Percentiles rank a stretch among this genome's conserved stretches.
Conservation (phyloP, 1,284 basidiomycete genomes). For the Veloboletus limbatus region DNA sequence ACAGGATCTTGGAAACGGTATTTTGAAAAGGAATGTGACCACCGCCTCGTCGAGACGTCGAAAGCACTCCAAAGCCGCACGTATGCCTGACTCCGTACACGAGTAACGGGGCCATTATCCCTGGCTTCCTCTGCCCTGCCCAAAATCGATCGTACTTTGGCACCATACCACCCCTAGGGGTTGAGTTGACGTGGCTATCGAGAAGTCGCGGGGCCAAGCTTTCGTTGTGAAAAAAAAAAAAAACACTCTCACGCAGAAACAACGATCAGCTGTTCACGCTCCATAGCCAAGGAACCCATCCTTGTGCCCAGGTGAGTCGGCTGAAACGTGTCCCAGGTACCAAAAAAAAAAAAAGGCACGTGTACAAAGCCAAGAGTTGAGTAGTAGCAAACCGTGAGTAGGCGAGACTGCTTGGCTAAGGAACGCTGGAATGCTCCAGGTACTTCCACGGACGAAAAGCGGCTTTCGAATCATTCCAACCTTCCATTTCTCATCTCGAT, state of each 20-base stretch:
- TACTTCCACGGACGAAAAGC: slow-evolving; percentile 7
- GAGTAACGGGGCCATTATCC: background rate
- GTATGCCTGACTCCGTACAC: background rate
- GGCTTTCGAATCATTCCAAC: slow-evolving; percentile 3
- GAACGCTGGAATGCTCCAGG: background rate
- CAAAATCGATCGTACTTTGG: background rate
- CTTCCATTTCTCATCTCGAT: slow-evolving; percentile 10
- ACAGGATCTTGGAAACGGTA: too few species aligned
- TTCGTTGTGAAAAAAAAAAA: background rate
- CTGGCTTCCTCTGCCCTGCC: background rate
- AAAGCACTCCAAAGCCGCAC: slow-evolving; percentile 1
- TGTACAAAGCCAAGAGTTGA: slow-evolving; percentile 7
- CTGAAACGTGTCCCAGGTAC: slow-evolving; percentile 5
- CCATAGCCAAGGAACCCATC: background rate
- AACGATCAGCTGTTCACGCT: background rate
- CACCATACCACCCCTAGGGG: background rate
- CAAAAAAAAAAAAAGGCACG: background rate
- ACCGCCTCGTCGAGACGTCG: background rate
- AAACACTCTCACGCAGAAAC: background rate
- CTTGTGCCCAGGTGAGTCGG: background rate
- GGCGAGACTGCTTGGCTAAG: background rate
- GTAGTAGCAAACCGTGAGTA: slow-evolving; percentile 1
- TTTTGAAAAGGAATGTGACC: too few species aligned
- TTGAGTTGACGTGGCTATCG: slow-evolving; percentile 1
- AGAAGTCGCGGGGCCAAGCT: background rate